Evolutionary conservation across 2,329 filamentous ascomycete species (phyloP).

Genomic region (Lecanicillium sp.): DNA sequence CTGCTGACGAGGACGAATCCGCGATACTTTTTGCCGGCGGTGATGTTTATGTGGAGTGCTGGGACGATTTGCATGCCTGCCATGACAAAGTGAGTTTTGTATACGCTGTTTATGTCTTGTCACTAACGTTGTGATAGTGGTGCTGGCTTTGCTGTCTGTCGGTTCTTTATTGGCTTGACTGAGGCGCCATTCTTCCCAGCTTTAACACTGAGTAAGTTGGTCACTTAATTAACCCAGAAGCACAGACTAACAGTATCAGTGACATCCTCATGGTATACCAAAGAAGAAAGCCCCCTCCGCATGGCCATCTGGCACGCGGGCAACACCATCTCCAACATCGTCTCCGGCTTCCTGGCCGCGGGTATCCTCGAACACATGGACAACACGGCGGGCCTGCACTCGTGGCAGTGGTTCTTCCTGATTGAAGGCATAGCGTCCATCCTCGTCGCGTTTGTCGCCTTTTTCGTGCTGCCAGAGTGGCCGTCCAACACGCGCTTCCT

Average conservation of each 20-base stretch:
- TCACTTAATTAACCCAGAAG: no score
- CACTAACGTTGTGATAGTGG: slow-evolving; percentile 9
- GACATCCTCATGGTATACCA: slow-evolving; percentile 37
- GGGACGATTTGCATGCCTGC: slow-evolving; percentile 34
- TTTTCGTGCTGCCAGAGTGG: slow-evolving; percentile 26
- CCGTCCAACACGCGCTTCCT: slow-evolving; percentile 25
- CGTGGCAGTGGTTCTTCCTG: slow-evolving; percentile 37
- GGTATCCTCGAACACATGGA: slow-evolving; percentile 35
- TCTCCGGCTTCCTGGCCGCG: slow-evolving; percentile 35
- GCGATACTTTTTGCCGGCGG: slow-evolving; percentile 25
- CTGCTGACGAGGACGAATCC: slow-evolving; percentile 30
- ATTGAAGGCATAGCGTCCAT: slow-evolving; percentile 28
- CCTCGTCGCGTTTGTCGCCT: slow-evolving; percentile 21
- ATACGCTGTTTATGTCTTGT: background rate
- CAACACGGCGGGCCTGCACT: slow-evolving; percentile 23
- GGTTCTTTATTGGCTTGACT: slow-evolving; percentile 20
- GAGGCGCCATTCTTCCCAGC: slow-evolving; percentile 37
- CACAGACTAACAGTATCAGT: no score
- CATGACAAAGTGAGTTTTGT: slow-evolving; percentile 19
- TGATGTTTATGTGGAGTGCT: slow-evolving; percentile 32
- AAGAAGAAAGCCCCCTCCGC: slow-evolving; percentile 29
- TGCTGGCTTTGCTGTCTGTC: slow-evolving; percentile 14
- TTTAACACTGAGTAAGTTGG: slow-evolving; percentile 29
- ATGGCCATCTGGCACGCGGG: slow-evolving; percentile 35
- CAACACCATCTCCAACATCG: slow-evolving; percentile 34